Percentiles rank a stretch among this genome's conserved stretches.
phyloP scores from a whole-genome alignment of 2,329 filamentous ascomycete species.

The Pseudogymnoascus sp. region DNA sequence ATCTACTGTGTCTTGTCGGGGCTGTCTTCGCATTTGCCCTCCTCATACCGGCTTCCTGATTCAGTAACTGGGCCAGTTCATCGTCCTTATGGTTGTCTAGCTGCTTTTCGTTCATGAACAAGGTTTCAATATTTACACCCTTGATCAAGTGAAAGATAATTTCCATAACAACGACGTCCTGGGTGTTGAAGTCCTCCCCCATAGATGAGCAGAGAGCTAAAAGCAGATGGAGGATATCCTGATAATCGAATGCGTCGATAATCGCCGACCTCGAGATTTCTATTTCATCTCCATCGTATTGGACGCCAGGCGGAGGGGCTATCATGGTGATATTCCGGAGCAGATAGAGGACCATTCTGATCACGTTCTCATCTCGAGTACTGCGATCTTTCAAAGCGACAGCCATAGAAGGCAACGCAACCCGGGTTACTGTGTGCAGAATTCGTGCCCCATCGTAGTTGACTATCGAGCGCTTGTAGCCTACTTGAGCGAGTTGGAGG shows the following conservation, averaged over 20 bases:
- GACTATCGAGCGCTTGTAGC: slow-evolving; percentile 82
- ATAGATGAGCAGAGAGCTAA: slow-evolving; percentile 87
- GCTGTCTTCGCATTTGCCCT: slow-evolving; percentile 68
- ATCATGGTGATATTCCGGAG: slow-evolving; percentile 86
- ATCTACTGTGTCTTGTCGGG: slow-evolving; percentile 83
- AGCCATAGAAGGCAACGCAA: slow-evolving; percentile 80
- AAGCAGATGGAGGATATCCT: slow-evolving; percentile 81
- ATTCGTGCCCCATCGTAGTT: slow-evolving; percentile 72
- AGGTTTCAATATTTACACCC: slow-evolving; percentile 70
- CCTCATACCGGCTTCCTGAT: slow-evolving; percentile 77
- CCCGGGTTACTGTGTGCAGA: slow-evolving; percentile 70
- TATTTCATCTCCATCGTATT: slow-evolving; percentile 78
- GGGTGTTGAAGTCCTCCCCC: slow-evolving; percentile 82
- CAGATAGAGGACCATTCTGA: slow-evolving; percentile 83
- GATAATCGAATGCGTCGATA: slow-evolving; percentile 80
- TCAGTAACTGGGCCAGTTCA: slow-evolving; percentile 67
- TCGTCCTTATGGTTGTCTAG: slow-evolving; percentile 59
- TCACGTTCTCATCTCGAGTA: slow-evolving; percentile 78
- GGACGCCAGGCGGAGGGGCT: slow-evolving; percentile 59
- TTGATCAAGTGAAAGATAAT: slow-evolving; percentile 90
- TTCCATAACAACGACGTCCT: slow-evolving; percentile 85
- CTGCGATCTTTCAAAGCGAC: slow-evolving; percentile 66
- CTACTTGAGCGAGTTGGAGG: slow-evolving; percentile 76
- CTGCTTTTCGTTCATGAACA: slow-evolving; percentile 77
- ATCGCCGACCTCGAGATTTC: slow-evolving; percentile 82